phyloP scores from a whole-genome alignment of 352 stramenopile species.

The Phytophthora rubi region DNA sequence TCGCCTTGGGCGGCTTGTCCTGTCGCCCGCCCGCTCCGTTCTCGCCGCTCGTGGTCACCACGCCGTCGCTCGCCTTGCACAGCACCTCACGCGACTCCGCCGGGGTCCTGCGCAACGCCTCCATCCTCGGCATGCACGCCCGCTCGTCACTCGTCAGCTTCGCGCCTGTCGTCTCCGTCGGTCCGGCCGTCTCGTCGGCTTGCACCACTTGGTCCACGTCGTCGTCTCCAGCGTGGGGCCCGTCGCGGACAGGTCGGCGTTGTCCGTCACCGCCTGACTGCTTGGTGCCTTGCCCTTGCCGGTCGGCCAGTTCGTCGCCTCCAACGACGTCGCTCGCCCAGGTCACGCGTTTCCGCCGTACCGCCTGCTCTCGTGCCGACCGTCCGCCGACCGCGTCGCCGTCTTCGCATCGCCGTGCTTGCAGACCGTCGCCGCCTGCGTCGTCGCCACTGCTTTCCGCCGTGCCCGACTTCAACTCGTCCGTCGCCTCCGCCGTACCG shows the following conservation, averaged over 20 bases:
- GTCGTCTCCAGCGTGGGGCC: background rate
- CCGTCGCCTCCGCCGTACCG: too few species aligned
- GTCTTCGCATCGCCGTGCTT: too few species aligned
- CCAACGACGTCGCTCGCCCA: background rate
- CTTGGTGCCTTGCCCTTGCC: fast-evolving
- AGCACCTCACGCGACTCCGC: background rate
- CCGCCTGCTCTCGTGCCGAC: too few species aligned
- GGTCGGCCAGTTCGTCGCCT: background rate
- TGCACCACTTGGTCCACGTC: background rate
- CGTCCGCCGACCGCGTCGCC: too few species aligned
- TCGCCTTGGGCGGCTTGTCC: background rate
- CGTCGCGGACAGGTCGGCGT: background rate
- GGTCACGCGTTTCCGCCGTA: background rate
- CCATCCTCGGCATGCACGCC: background rate
- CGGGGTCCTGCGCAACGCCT: background rate
- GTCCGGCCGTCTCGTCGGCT: background rate
- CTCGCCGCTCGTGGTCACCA: background rate
- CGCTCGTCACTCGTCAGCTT: background rate
- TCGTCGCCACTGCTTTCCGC: too few species aligned
- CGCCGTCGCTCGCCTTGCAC: background rate
- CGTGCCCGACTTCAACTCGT: too few species aligned
- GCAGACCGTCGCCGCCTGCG: too few species aligned
- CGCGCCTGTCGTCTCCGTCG: too few species aligned
- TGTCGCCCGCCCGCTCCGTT: background rate
- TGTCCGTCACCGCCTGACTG: background rate